A percentile compares a stretch with the other conserved stretches of the same genome.
These are phyloP conservation scores for Craterostigma plantagineum DNA, from an alignment of 257 asterid species.

Conservation along the genomic window DNA sequence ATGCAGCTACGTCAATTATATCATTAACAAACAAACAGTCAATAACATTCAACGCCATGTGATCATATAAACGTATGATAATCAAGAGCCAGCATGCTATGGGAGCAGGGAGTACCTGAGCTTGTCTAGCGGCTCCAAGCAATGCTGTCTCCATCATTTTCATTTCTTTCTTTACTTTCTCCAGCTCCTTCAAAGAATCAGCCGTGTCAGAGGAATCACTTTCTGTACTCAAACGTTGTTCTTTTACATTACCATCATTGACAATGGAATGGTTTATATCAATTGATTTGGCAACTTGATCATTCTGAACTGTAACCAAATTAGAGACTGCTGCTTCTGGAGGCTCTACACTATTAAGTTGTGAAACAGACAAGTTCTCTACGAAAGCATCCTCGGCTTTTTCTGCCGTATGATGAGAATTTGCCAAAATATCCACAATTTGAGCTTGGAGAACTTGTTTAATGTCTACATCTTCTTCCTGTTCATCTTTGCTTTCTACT, in stretches of 20 bases:
- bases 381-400: constrained; percentile 20
- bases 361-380: constrained; percentile 16
- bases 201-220: constrained; percentile 20
- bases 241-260: constrained; percentile 20
- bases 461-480: constrained; percentile 14
- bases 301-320: constrained; percentile 17
- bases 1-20: too few species aligned
- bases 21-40: too few species aligned
- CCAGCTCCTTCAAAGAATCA: constrained; percentile 37
- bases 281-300: constrained; percentile 13
- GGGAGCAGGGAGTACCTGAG: constrained; percentile 33
- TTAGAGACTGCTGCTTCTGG: constrained; percentile 15
- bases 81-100: neutral
- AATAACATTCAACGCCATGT: too few species aligned
- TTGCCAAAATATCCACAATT: constrained; percentile 17
- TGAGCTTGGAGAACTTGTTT: constrained; percentile 22
- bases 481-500: constrained; percentile 20
- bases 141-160: constrained; percentile 84
- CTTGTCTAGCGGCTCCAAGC: constrained; percentile 91
- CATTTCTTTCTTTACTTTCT: constrained; percentile 66
- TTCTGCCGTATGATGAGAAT: constrained; percentile 21
- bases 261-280: constrained; percentile 14
- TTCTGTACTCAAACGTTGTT: constrained; percentile 14
- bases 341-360: constrained; percentile 14
- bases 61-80: neutral